These are phyloP conservation scores for Leccinum ponderosum DNA, from an alignment of 1,284 basidiomycete species.

Conservation along the genomic window DNA sequence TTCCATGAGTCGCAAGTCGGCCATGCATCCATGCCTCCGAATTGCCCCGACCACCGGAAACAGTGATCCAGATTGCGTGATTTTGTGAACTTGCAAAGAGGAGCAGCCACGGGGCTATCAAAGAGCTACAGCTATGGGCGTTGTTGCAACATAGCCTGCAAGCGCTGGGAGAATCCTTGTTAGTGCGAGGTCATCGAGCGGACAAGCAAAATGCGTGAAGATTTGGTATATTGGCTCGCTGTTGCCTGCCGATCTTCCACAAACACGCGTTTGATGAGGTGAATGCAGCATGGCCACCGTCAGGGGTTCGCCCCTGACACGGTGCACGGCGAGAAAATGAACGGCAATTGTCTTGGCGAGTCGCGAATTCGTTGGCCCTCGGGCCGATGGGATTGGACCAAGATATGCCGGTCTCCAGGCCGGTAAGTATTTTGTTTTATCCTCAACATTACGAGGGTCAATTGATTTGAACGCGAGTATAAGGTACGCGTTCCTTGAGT, in stretches of 20 bases:
- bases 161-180: slow-evolving; percentile 5
- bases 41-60: slow-evolving; percentile 3
- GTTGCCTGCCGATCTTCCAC: slow-evolving; percentile 9
- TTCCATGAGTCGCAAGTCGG: slow-evolving; percentile 13
- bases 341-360: slow-evolving; percentile 24
- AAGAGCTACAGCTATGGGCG: neutral
- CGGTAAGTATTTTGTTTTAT: neutral
- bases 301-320: slow-evolving; percentile 28
- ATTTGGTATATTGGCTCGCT: neutral
- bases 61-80: neutral
- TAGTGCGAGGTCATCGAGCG: neutral
- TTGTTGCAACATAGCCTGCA: neutral
- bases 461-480: neutral
- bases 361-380: slow-evolving; percentile 14
- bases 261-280: slow-evolving; percentile 24
- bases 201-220: neutral
- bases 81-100: neutral
- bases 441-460: neutral
- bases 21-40: slow-evolving; percentile 12
- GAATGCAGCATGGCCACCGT: slow-evolving; percentile 26
- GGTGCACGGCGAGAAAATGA: slow-evolving; percentile 27
- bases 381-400: slow-evolving; percentile 10
- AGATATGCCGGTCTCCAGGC: slow-evolving; percentile 2
- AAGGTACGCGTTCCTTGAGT: neutral
- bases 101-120: neutral